These are phyloP conservation scores for Pythium phragmiticola DNA, from an alignment of 352 stramenopile genomes.

Conservation along the genomic window DNA sequence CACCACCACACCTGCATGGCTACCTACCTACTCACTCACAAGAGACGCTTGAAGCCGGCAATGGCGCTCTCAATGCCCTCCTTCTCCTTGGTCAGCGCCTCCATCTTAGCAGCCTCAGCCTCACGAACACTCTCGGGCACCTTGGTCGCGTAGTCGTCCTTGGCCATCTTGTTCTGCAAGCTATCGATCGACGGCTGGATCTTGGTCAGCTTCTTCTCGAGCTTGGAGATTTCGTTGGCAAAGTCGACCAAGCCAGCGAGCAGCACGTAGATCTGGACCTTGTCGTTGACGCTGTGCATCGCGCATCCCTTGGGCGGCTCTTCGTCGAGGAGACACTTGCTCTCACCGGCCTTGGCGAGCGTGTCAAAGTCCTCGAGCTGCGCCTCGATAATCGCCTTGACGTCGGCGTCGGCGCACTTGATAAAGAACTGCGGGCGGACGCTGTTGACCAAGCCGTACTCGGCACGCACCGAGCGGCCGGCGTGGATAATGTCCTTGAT, in stretches of 20 bases:
- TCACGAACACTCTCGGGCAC: conserved; percentile 80
- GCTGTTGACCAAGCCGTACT: conserved; percentile 83
- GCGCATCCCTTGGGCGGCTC: conserved; percentile 85
- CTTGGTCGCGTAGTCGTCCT: conserved; percentile 79
- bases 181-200: conserved; percentile 70
- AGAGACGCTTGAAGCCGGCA: conserved; percentile 69
- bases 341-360: conserved; percentile 90
- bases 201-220: conserved; percentile 89
- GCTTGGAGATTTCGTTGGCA: conserved; percentile 88
- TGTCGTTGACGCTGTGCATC: conserved; percentile 94
- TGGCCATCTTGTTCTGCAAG: conserved; percentile 78
- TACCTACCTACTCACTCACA: conserved; percentile 33
- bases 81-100: conserved; percentile 80
- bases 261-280: conserved; percentile 89
- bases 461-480: conserved; percentile 92
- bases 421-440: conserved; percentile 86
- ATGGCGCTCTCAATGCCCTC: conserved; percentile 77
- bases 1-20: not conserved
- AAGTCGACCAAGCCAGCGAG: conserved; percentile 84
- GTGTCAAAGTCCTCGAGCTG: conserved; percentile 95
- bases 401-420: conserved; percentile 81
- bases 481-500: conserved; percentile 95
- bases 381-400: conserved; percentile 66
- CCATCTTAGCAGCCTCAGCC: conserved; percentile 73
- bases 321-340: conserved; percentile 87